Evolutionary conservation across 108 stramenopile genomes (phyloP), one percentile per base, ranked within the genome.

Genomic region (Pelagomonas calceolata): DNA sequence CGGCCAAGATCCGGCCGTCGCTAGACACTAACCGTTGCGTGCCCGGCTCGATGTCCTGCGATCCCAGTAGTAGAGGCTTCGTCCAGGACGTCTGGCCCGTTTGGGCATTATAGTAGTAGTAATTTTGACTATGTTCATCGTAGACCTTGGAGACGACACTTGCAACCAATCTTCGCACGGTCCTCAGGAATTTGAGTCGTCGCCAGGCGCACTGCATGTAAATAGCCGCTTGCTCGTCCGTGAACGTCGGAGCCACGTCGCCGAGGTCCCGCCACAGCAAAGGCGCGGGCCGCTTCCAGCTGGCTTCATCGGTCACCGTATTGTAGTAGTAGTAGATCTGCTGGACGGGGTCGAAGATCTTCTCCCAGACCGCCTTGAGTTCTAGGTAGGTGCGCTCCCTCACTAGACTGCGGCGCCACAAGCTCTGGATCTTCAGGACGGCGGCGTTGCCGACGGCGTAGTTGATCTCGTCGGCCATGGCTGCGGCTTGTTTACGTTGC

Each of bases 101-200:
- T 35, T 14, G 18, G 14, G 45, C 30, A 33, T 73, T 73, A 66
- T 64, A 73, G 68, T 73, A 73, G 43, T 73, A 73, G 29, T 67
- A 68, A 33, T 35, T 18, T 29, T 63, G n/a, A 0, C 36, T 63
- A 14, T 32, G 4, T 17, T 66, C 39, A 9, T 67, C 73, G 45
- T 67, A 43, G 30, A 73, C 34, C 65, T 68, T 69, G 30, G 63
- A 45, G 32, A 68, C 12, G 34, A 34, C 34, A 0, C 39, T n/a
- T 5, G 29, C 34, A 10, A 68, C 30, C 9, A 37, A 16, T 29
- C 32, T 17, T 7, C 73, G 66, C 26, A 44, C 36, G 29, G 21
- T 17, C 14, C 36, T 17, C 37, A 34, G 16, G 7, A 15, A 16
- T 7, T 36, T 17, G 21, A 65, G 44, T 7, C 73, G 36, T 0